Evolutionary conservation across 441 rosid species (phyloP), one percentile per base, ranked within the genome.

Genomic region (Arabidopsis lyrata): DNA sequence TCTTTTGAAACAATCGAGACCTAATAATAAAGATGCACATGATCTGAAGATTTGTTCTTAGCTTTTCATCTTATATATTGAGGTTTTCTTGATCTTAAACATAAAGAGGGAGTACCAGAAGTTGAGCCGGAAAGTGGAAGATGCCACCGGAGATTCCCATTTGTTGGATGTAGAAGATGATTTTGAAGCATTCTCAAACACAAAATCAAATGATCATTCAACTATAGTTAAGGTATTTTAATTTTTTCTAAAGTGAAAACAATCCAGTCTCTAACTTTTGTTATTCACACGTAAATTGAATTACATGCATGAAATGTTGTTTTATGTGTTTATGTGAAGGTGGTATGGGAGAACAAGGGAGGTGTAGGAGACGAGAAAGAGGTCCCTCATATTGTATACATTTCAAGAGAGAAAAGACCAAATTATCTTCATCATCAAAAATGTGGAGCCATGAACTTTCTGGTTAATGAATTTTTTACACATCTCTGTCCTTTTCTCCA

Each of bases 371-470:
- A 80, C 35, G 85, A 75, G 10, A 16, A 66, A 59, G 80, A 77
- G n/a, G 42, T 90, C 45, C 95, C 97, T 5, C 85, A 78, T 66
- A 36, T 93, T 65, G 72, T 89, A 6, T 93, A 93, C 58, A 47
- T 88, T 36, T 84, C 98, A 1, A 82, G 96, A 53, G 95, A 90
- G 78, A 88, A 92, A 78, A 56, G 61, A 22, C 83, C 85, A 16
- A 78, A 81, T 31, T 74, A 81, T 39, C 70, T 78, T 0, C 95
- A 92, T 63, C 86, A 85, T 58, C 87, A 85, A 82, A 89, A 90
- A 80, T 88, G 93, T 3, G 93, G 93, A 27, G 96, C 96, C 14
- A 87, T 92, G 96, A 92, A 92, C 54, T 87, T 84, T 36, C 76
- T 92, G 34, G 95, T 90, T 77, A 70, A 12, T 70, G 12, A 20